Evolutionary conservation across 2,329 filamentous ascomycete species (phyloP).

Genomic region (Arthroderma uncinatum): DNA sequence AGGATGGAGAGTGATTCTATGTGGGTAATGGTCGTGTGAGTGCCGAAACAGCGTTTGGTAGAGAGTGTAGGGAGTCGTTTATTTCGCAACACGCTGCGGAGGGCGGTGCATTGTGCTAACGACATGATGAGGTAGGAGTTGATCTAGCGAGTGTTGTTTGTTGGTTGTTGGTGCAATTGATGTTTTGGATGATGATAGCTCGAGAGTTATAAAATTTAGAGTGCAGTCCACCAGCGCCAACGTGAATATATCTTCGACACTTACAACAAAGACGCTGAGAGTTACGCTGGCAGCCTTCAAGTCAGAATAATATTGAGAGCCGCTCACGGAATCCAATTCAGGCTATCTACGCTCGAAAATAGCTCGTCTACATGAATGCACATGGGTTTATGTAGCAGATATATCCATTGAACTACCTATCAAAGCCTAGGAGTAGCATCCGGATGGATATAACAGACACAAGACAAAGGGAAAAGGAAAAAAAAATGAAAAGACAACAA

Average conservation of each 20-base stretch:
- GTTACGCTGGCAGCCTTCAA: no score
- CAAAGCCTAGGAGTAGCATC: constrained; percentile 2
- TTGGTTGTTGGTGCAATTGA: not conserved
- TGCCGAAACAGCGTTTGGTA: not conserved
- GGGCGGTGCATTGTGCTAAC: not conserved
- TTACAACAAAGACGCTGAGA: no score
- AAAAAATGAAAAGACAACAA: not conserved
- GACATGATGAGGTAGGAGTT: not conserved
- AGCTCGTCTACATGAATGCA: no score
- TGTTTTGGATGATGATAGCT: not conserved
- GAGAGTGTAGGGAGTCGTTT: not conserved
- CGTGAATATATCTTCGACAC: no score
- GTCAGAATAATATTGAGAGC: no score
- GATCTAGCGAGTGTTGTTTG: not conserved
- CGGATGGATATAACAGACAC: not conserved
- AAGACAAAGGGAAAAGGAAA: not conserved
- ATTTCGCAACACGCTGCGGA: not conserved
- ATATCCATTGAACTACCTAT: constrained; percentile 1
- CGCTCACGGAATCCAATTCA: no score
- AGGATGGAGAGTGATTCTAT: not conserved
- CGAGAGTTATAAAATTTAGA: not conserved
- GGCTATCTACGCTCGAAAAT: no score
- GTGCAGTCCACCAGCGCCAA: no score
- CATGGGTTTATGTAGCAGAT: not conserved
- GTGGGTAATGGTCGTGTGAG: constrained; percentile 1